Percentiles rank a stretch among this genome's conserved stretches.
Evolutionary conservation across 257 asterid species (phyloP).

Genomic region (Catharanthus roseus): DNA sequence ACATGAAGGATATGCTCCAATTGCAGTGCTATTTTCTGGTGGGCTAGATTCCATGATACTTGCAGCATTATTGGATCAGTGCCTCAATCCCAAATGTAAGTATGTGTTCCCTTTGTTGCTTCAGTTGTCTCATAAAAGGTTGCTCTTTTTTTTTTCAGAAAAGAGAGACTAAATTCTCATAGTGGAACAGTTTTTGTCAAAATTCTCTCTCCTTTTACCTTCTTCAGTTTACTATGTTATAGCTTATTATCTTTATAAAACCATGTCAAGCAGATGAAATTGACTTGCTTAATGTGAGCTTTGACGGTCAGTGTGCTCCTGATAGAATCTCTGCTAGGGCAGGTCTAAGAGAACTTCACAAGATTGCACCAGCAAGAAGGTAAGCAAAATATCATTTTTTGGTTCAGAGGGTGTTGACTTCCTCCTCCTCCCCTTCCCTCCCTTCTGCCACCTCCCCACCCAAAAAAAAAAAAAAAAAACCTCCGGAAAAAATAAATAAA

Average conservation of each 20-base stretch:
- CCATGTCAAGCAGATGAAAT: slow-evolving; percentile 58
- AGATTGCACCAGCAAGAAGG: slow-evolving; percentile 75
- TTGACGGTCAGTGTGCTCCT: slow-evolving; percentile 84
- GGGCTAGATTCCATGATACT: slow-evolving; percentile 96
- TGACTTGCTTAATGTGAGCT: slow-evolving; percentile 92
- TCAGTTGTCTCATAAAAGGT: background rate
- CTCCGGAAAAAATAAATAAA: background rate
- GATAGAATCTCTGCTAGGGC: slow-evolving; percentile 88
- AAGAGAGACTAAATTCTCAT: background rate
- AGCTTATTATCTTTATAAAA: slow-evolving; percentile 21
- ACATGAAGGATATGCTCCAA: slow-evolving; percentile 49
- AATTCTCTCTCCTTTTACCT: slow-evolving; percentile 2
- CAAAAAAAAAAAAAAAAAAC: no score
- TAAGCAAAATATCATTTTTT: slow-evolving; percentile 11
- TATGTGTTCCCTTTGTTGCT: slow-evolving; percentile 10
- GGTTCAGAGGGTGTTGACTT: background rate
- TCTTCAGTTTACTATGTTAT: background rate
- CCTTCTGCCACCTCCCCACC: no score
- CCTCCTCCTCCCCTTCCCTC: background rate
- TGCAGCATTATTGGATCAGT: slow-evolving; percentile 77
- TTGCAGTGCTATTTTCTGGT: slow-evolving; percentile 94
- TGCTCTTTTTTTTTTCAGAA: background rate
- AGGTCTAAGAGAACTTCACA: slow-evolving; percentile 81
- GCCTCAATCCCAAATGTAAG: slow-evolving; percentile 76
- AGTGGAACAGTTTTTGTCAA: background rate